phyloP scores from a whole-genome alignment of 768 basidiomycete genomes.

The Nidularia sp. region DNA sequence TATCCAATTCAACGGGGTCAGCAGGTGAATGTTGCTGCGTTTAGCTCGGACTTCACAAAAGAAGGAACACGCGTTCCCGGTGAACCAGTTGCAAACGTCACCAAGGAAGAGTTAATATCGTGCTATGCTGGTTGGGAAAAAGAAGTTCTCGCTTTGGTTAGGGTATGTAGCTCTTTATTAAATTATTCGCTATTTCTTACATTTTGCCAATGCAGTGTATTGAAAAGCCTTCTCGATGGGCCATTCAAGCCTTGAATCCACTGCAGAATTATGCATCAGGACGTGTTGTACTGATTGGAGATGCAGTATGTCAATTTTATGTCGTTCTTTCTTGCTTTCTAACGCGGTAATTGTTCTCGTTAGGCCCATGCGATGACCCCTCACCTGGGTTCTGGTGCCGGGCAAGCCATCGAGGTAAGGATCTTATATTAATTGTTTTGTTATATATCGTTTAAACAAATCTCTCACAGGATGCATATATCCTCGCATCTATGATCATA shows the following conservation, averaged over 20 bases:
- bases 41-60: slow-evolving; percentile 13
- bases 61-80: slow-evolving; percentile 9
- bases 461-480: background rate
- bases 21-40: slow-evolving; percentile 42
- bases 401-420: slow-evolving; percentile 21
- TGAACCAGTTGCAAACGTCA: slow-evolving; percentile 5
- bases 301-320: background rate
- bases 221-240: slow-evolving; percentile 23
- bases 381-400: slow-evolving; percentile 20
- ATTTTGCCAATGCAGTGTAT: slow-evolving; percentile 12
- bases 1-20: slow-evolving; percentile 47
- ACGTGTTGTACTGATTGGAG: background rate
- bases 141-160: slow-evolving; percentile 2
- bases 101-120: slow-evolving; percentile 7
- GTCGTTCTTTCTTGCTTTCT: slow-evolving; percentile 10
- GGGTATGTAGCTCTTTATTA: background rate
- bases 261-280: slow-evolving; percentile 17
- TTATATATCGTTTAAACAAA: background rate
- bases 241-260: slow-evolving; percentile 20
- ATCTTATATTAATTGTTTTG: background rate
- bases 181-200: background rate
- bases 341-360: background rate
- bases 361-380: slow-evolving; percentile 20
- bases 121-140: slow-evolving; percentile 11
- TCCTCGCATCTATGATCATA: background rate